Percentiles rank a stretch among this genome's conserved stretches.
Evolutionary conservation across 2,329 filamentous ascomycete species (phyloP).

Genomic region (Zalaria sp.): DNA sequence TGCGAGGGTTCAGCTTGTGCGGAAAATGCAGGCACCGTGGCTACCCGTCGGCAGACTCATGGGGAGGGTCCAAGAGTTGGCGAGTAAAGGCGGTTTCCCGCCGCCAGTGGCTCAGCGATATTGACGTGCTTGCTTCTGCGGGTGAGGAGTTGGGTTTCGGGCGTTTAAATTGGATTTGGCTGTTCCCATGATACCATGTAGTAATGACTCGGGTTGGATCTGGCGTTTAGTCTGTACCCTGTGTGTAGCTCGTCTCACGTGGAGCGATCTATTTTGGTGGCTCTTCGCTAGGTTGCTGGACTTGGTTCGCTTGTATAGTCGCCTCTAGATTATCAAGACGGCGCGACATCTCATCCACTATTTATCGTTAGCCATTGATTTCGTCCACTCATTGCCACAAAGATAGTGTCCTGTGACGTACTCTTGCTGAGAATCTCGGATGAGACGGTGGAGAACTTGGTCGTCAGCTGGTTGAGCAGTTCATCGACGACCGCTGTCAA

Average conservation of each 20-base stretch:
- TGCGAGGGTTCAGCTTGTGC: slow-evolving; percentile 36
- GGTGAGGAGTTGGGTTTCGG: background rate
- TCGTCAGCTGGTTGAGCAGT: slow-evolving; percentile 67
- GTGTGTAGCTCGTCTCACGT: too few species aligned
- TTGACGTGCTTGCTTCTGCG: slow-evolving; percentile 2
- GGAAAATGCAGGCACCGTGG: slow-evolving; percentile 38
- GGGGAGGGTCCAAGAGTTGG: slow-evolving; percentile 30
- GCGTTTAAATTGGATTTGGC: background rate
- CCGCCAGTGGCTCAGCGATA: slow-evolving; percentile 5
- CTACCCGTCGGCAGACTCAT: slow-evolving; percentile 30
- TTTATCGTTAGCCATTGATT: slow-evolving; percentile 3
- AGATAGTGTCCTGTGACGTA: slow-evolving; percentile 28
- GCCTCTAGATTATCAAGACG: slow-evolving; percentile 73
- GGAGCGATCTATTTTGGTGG: background rate
- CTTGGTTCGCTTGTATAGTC: slow-evolving; percentile 40
- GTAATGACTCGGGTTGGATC: too few species aligned
- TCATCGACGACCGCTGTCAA: slow-evolving; percentile 73
- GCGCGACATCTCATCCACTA: slow-evolving; percentile 90
- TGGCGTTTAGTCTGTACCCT: too few species aligned
- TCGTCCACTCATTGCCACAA: background rate
- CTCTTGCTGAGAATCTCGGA: slow-evolving; percentile 81
- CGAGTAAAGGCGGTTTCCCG: slow-evolving; percentile 10
- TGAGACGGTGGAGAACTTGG: slow-evolving; percentile 74
- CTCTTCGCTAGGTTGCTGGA: slow-evolving; percentile 3
- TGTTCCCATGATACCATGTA: slow-evolving; percentile 4